These are phyloP conservation scores for Salvia sclarea DNA, from an alignment of 305 asterid species.

Conservation along the genomic window DNA sequence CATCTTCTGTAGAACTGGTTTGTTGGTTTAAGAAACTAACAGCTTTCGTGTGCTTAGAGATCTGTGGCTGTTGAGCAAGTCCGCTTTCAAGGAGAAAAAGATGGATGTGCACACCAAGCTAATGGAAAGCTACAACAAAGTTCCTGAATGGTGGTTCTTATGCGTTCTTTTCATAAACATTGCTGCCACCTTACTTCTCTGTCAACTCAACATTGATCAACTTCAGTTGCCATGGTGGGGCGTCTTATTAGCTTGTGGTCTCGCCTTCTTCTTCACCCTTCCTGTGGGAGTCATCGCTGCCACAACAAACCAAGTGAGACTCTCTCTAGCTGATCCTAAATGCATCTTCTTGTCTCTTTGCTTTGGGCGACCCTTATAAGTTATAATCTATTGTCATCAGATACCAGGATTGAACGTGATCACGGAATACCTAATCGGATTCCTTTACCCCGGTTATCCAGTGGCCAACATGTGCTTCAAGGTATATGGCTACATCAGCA, in stretches of 20 bases:
- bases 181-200: conserved; percentile 60
- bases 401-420: conserved; percentile 89
- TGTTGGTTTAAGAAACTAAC: conserved; percentile 22
- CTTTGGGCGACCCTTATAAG: not conserved
- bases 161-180: conserved; percentile 62
- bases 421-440: conserved; percentile 91
- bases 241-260: conserved; percentile 71
- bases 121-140: conserved; percentile 79
- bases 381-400: conserved; percentile 38
- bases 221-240: conserved; percentile 99
- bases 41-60: conserved; percentile 46
- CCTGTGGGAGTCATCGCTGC: conserved; percentile 91
- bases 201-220: conserved; percentile 63
- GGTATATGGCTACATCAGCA: conserved; percentile 88
- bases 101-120: conserved; percentile 85
- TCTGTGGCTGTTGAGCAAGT: conserved; percentile 73
- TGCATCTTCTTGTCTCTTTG: conserved; percentile 3
- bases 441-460: conserved; percentile 94
- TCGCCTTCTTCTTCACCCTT: conserved; percentile 83
- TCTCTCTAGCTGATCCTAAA: not conserved
- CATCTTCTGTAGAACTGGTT: not conserved
- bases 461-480: conserved; percentile 98
- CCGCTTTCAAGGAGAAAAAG: conserved; percentile 67
- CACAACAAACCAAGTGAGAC: conserved; percentile 82
- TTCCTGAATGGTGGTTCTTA: conserved; percentile 93